These are phyloP conservation scores for Phialophora macrospora DNA, from an alignment of 2,329 filamentous ascomycete genomes.

Conservation along the genomic window DNA sequence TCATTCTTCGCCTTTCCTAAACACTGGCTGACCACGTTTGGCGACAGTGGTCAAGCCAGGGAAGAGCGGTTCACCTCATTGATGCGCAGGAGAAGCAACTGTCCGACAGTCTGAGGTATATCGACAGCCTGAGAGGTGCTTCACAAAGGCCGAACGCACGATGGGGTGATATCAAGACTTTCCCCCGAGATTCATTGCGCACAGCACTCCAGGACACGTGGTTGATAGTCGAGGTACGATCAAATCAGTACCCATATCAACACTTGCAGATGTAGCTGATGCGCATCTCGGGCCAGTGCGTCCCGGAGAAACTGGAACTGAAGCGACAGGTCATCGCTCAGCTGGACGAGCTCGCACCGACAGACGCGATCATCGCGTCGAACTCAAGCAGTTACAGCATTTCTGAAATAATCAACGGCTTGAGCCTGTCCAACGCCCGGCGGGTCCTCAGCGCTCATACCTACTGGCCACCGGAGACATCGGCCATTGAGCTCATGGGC, in stretches of 20 bases:
- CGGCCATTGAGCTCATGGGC: conserved; percentile 50
- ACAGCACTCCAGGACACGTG: conserved; percentile 40
- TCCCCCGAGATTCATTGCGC: conserved; percentile 38
- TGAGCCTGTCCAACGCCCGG: conserved; percentile 44
- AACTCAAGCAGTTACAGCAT: conserved; percentile 57
- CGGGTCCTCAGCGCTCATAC: conserved; percentile 53
- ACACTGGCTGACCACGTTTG: neutral
- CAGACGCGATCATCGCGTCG: conserved; percentile 51
- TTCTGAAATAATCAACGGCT: conserved; percentile 49
- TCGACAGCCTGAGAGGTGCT: conserved; percentile 40
- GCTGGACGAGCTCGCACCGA: conserved; percentile 47
- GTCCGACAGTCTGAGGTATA: conserved; percentile 40
- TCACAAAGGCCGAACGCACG: conserved; percentile 7
- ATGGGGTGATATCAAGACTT: conserved; percentile 41
- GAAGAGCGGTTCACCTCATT: conserved; percentile 43
- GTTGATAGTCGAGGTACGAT: conserved; percentile 46
- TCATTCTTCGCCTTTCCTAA: neutral
- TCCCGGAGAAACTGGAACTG: conserved; percentile 52
- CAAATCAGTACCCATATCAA: neutral
- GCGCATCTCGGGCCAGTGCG: conserved; percentile 43
- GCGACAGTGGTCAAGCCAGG: conserved; percentile 44
- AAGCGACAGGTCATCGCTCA: conserved; percentile 50
- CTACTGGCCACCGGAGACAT: conserved; percentile 50
- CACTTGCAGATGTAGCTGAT: conserved; percentile 1
- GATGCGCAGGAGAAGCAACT: conserved; percentile 43